Percentiles rank a stretch among this genome's conserved stretches.
These are phyloP conservation scores for Hypomyces rosellus DNA, from an alignment of 2,329 filamentous ascomycete genomes.

Conservation along the genomic window DNA sequence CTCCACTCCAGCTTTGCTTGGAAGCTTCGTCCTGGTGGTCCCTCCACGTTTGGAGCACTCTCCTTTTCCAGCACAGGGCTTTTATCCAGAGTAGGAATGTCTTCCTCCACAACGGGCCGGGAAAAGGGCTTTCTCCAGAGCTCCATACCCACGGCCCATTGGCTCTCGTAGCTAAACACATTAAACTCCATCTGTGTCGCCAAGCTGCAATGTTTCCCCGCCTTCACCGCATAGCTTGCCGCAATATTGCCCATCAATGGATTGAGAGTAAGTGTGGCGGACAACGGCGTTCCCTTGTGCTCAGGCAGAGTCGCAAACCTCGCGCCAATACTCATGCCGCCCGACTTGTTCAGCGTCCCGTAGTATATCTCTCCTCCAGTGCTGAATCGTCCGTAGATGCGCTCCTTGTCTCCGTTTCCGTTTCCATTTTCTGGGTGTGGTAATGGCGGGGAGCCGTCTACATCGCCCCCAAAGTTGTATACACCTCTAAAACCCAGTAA, in stretches of 20 bases:
- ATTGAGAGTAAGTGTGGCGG: slow-evolving; percentile 87
- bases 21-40: slow-evolving; percentile 33
- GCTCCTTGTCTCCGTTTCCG: slow-evolving; percentile 42
- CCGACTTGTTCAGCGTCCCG: slow-evolving; percentile 87
- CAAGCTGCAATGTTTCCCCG: slow-evolving; percentile 73
- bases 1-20: slow-evolving; percentile 48
- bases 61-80: background rate
- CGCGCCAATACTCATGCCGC: slow-evolving; percentile 80
- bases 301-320: slow-evolving; percentile 82
- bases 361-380: slow-evolving; percentile 94
- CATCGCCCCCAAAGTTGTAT: slow-evolving; percentile 87
- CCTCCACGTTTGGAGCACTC: background rate
- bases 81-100: slow-evolving; percentile 4
- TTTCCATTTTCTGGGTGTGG: slow-evolving; percentile 15
- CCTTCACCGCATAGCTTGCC: slow-evolving; percentile 85
- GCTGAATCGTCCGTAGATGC: slow-evolving; percentile 75
- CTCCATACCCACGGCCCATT: slow-evolving; percentile 86
- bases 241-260: slow-evolving; percentile 91
- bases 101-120: slow-evolving; percentile 32
- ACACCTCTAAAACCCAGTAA: slow-evolving; percentile 80
- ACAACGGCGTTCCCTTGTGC: slow-evolving; percentile 81
- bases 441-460: slow-evolving; percentile 18
- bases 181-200: slow-evolving; percentile 95
- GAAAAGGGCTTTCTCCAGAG: slow-evolving; percentile 66
- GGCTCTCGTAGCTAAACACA: slow-evolving; percentile 95